Conservation (phyloP, 768 basidiomycete species). For the Asterophora parasitica region DNA sequence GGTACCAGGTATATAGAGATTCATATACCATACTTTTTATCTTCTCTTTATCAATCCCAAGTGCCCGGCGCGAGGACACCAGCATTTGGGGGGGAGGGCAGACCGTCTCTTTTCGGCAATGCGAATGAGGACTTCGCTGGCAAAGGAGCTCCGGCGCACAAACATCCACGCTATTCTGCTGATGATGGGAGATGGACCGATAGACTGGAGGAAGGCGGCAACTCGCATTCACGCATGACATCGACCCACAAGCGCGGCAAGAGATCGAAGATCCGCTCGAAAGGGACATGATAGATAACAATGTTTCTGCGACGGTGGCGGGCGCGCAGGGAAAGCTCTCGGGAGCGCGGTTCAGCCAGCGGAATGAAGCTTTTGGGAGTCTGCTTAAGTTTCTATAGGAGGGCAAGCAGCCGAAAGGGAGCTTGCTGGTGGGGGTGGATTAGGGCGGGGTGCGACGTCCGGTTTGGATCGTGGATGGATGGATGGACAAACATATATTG, state of each 20-base stretch:
- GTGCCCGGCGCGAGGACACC: too few species aligned
- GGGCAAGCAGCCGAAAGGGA: constrained; percentile 61
- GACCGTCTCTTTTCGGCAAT: too few species aligned
- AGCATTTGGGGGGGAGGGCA: too few species aligned
- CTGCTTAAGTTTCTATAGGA: constrained; percentile 60
- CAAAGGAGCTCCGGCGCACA: constrained; percentile 35
- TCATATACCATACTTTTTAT: too few species aligned
- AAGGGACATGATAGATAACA: constrained; percentile 19
- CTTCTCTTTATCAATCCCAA: too few species aligned
- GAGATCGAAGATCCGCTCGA: constrained; percentile 24
- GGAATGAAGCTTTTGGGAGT: constrained; percentile 65
- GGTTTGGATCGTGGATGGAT: not conserved
- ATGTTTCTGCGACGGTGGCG: constrained; percentile 11
- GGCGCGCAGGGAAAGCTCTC: constrained; percentile 26
- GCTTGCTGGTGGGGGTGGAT: constrained; percentile 53
- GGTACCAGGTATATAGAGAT: too few species aligned
- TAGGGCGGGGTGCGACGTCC: constrained; percentile 8
- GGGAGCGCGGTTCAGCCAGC: constrained; percentile 51
- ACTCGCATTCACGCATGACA: constrained; percentile 2
- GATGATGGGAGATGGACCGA: constrained; percentile 41
- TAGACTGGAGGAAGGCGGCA: constrained; percentile 30
- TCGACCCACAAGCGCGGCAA: constrained; percentile 16
- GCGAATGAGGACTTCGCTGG: too few species aligned
- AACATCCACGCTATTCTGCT: constrained; percentile 42
- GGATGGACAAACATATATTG: not conserved